Evolutionary conservation across 2,329 filamentous ascomycete genomes (phyloP), one percentile per base, ranked within the genome.

Genomic region (Teratosphaeria epicoccoides): DNA sequence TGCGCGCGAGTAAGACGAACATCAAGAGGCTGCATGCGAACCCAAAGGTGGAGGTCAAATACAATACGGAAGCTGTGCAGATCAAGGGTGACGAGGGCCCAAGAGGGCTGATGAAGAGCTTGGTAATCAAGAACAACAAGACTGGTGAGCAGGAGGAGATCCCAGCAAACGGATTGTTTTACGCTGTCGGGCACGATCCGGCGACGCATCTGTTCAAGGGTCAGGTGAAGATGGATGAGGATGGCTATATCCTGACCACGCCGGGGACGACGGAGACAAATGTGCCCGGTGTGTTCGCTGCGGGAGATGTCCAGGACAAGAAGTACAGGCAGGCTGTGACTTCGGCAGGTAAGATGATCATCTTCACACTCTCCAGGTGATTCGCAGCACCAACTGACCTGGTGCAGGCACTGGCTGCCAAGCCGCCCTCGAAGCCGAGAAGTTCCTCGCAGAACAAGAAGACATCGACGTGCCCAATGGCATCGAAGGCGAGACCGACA

Each of bases 301-400:
- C 91, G 9, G 93, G 93, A 58, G 93, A 98, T 68, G 94, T 98
- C 9, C 93, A 98, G 76, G 94, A 98, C 70, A 98, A 97, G 84
- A 83, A 85, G 67, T 98, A 98, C 71, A 82, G 93, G 68, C 93
- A 98, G 76, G 93, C 93, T 46, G 94, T 98, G 60, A 98, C 93
- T 58, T 96, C 90, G 73, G 93, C 93, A 62, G 91, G 88, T 89
- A 76, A 68, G 84, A 26, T 80, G 4, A 7, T 17, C 60, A 26
- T 20, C 17, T 47, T 7, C 40, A 25, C 23, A 37, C 46, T 14
- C 26, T 22, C 17, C 22, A 28, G n/a, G 51, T 20, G 47, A 43
- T 17, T 23, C 6, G 9, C 11, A 46, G 44, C 17, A 46, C 4
- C 11, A 14, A 9, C 23, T 46, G 20, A 46, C 12, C 23, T 46